Percentiles rank a stretch among this genome's conserved stretches.
Conservation (phyloP, 495 filamentous ascomycete species). For the Neurospora discreta region DNA sequence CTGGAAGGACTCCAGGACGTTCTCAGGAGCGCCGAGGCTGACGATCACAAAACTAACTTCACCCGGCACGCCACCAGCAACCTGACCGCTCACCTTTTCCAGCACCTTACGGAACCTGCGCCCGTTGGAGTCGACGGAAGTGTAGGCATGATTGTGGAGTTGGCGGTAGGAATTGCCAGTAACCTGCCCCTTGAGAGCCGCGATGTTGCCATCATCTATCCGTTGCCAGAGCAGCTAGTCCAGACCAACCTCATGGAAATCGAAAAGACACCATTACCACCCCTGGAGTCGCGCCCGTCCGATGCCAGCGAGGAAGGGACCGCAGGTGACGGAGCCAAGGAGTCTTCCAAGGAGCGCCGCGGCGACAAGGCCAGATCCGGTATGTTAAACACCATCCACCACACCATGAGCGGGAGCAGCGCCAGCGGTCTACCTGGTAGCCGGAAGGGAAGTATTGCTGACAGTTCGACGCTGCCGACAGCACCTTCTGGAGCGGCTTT, state of each 20-base stretch:
- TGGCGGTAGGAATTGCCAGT: conserved; percentile 73
- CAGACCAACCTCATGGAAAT: conserved; percentile 68
- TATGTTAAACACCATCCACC: conserved; percentile 21
- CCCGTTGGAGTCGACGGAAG: conserved; percentile 69
- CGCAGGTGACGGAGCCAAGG: conserved; percentile 35
- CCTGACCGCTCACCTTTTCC: conserved; percentile 56
- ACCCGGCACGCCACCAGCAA: conserved; percentile 56
- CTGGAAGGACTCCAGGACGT: conserved; percentile 75
- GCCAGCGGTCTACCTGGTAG: conserved; percentile 11
- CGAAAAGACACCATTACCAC: conserved; percentile 60
- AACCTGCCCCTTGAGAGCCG: conserved; percentile 87
- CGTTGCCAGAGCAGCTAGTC: conserved; percentile 58
- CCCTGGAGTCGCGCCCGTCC: conserved; percentile 47
- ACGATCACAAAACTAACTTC: conserved; percentile 52
- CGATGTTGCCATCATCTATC: conserved; percentile 80
- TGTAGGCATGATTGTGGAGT: conserved; percentile 84
- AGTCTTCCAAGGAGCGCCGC: conserved; percentile 25
- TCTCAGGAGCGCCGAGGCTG: conserved; percentile 52
- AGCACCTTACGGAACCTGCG: conserved; percentile 62
- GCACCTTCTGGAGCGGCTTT: conserved; percentile 24
- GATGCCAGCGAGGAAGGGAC: conserved; percentile 34
- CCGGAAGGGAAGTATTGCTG: conserved; percentile 28
- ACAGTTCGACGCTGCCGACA: conserved; percentile 20
- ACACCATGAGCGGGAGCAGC: conserved; percentile 15
- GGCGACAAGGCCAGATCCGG: conserved; percentile 31